These are phyloP conservation scores for Pleodorina starrii DNA, from an alignment of 139 green algal genomes.

Conservation along the genomic window DNA sequence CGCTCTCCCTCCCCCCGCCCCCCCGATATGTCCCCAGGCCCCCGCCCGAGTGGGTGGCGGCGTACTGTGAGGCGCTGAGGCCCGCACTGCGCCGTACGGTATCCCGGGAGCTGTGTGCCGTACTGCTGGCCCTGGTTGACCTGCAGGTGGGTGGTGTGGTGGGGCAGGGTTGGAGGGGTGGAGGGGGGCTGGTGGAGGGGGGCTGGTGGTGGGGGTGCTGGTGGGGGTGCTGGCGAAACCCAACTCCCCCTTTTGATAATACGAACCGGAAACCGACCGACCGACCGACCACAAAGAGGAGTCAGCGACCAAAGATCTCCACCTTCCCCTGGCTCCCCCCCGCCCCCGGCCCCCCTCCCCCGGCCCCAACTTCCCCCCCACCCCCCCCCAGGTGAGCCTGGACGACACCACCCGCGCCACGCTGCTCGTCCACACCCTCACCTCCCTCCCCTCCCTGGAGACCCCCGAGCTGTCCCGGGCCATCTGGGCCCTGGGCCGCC, in stretches of 20 bases:
- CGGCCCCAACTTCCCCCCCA: too few relatives aligned
- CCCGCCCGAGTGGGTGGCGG: conserved; percentile 27
- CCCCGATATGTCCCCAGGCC: background rate
- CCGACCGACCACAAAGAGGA: too few relatives aligned
- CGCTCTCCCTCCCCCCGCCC: background rate
- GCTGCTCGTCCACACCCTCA: conserved; percentile 32
- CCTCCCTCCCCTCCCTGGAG: conserved; percentile 11
- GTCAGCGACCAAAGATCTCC: too few relatives aligned
- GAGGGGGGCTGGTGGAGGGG: too few relatives aligned
- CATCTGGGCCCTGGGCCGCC: conserved; percentile 20
- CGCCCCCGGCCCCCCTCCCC: too few relatives aligned
- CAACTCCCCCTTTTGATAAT: too few relatives aligned
- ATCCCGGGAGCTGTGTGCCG: conserved; percentile 19
- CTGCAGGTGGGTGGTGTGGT: conserved; percentile 46
- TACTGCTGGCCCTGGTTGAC: conserved; percentile 29
- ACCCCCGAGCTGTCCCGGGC: conserved; percentile 21
- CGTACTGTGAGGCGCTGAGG: conserved; percentile 16
- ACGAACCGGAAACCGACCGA: too few relatives aligned
- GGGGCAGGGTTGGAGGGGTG: too few relatives aligned
- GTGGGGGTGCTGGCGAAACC: too few relatives aligned
- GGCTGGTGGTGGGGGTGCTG: too few relatives aligned
- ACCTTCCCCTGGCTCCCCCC: too few relatives aligned
- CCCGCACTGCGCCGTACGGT: background rate
- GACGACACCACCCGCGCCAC: conserved; percentile 33
- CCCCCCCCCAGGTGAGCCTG: conserved; percentile 9